Evolutionary conservation across 2,329 filamentous ascomycete species (phyloP), one percentile per base, ranked within the genome.

Genomic region (Pseudopithomyces chartarum): DNA sequence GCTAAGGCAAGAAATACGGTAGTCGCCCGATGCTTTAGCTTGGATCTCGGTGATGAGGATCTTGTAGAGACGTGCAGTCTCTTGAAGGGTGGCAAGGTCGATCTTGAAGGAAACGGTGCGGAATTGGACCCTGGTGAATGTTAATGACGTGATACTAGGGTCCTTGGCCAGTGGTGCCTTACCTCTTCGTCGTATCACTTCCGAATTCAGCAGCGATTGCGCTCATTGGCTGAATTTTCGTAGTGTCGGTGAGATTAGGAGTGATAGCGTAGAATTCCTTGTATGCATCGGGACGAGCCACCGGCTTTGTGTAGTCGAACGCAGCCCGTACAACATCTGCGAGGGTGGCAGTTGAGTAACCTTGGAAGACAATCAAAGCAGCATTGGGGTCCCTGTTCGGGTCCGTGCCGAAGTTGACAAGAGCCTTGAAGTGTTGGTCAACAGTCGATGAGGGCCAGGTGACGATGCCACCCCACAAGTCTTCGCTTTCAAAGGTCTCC

Each of bases 41-140:
- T 73, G 57, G 5, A 62, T 54, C 32, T 57, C 52, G 12, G 49
- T 43, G 10, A 62, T 5, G 5, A 62, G 5, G 13, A 53, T 67
- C 40, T 67, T 58, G 53, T 78, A 70, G 23, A 78, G 62, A n/a
- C 54, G 70, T 7, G 57, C 52, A 13, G 59, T 59, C 46, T 62
- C 57, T 42, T 59, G 57, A 12, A 62, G 55, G n/a, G 57, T 59
- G 13, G 39, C 45, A 59, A 59, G 54, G 52, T 70, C 69, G 29
- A 67, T 62, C 13, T 57, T 61, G 43, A 70, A 66, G 7, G 66
- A 68, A 2, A 68, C 54, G 12, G 61, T 66, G 40, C 59, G 57
- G 38, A 61, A 61, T 39, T 61, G 57, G 2, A 61, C 59, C 13
- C 59, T 61, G 12, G 2, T 40, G 40, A n/a, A 4, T 15, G 33